These are phyloP conservation scores for Tillandsia fasciculata DNA, from an alignment of 176 grass and related monocot species.

Conservation along the genomic window DNA sequence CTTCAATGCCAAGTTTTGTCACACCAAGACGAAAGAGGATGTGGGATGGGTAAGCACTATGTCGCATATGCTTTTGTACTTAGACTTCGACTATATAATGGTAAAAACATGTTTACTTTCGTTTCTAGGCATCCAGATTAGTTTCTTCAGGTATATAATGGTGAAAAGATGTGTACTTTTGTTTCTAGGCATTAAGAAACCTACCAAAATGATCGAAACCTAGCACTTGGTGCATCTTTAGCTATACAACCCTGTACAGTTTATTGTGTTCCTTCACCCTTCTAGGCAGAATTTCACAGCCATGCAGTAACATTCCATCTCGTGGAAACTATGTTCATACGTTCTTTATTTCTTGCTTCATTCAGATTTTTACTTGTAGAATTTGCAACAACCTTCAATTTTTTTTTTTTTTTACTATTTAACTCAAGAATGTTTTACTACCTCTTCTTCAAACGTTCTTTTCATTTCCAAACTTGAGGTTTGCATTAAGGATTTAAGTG, in stretches of 20 bases:
- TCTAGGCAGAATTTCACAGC: background rate
- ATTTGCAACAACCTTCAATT: too few species aligned
- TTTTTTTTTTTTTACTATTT: background rate
- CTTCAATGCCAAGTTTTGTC: conserved; percentile 7
- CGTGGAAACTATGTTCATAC: background rate
- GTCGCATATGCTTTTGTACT: background rate
- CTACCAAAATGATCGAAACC: background rate
- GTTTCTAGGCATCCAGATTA: background rate
- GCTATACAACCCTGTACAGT: background rate
- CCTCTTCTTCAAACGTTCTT: background rate
- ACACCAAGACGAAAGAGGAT: conserved; percentile 18
- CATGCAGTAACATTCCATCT: background rate
- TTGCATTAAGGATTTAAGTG: background rate
- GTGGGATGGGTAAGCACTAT: conserved; percentile 33
- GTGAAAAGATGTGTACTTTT: background rate
- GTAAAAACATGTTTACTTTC: background rate
- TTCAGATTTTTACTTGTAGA: background rate
- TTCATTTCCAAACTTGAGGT: background rate
- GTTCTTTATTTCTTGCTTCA: background rate
- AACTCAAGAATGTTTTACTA: background rate
- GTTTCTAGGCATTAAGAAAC: background rate
- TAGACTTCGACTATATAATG: background rate
- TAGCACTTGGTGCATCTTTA: background rate
- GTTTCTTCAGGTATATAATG: background rate
- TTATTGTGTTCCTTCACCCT: background rate